These are phyloP conservation scores for Adansonia grandidieri DNA, from an alignment of 441 rosid species.

Conservation along the genomic window DNA sequence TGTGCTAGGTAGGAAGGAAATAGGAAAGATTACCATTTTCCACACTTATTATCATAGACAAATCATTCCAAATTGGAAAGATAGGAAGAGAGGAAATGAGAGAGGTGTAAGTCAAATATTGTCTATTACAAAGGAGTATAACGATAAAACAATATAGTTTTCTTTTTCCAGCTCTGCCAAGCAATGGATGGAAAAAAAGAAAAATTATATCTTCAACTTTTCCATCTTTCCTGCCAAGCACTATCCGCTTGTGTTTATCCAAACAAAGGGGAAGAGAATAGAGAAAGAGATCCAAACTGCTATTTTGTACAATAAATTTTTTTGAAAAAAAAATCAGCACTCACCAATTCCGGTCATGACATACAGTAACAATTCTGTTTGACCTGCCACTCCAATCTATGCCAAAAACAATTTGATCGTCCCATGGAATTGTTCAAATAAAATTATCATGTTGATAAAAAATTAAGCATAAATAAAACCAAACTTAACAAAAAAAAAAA, in stretches of 20 bases:
- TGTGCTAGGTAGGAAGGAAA: too few relatives aligned
- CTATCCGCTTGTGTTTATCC: background rate
- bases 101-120: too few relatives aligned
- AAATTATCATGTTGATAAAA: slow-evolving; percentile 13
- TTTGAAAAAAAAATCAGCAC: slow-evolving; percentile 37
- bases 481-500: slow-evolving; percentile 1
- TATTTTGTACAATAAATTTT: background rate
- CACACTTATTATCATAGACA: too few relatives aligned
- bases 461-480: background rate
- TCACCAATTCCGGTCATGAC: slow-evolving; percentile 97
- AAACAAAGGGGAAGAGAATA: background rate
- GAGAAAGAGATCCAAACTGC: slow-evolving; percentile 2
- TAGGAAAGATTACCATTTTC: too few relatives aligned
- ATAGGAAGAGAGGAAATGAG: too few relatives aligned
- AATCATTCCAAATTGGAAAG: too few relatives aligned
- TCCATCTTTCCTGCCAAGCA: too few relatives aligned
- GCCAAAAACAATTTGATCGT: slow-evolving; percentile 95
- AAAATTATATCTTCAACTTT: too few relatives aligned
- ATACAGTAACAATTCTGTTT: slow-evolving; percentile 85
- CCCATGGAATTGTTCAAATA: slow-evolving; percentile 46
- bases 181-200: too few relatives aligned
- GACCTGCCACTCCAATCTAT: slow-evolving; percentile 91
- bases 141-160: too few relatives aligned
- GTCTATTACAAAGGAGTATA: too few relatives aligned
- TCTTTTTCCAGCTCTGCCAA: too few relatives aligned